phyloP scores from a whole-genome alignment of 2,329 filamentous ascomycete species.

The Dothistroma septosporum region DNA sequence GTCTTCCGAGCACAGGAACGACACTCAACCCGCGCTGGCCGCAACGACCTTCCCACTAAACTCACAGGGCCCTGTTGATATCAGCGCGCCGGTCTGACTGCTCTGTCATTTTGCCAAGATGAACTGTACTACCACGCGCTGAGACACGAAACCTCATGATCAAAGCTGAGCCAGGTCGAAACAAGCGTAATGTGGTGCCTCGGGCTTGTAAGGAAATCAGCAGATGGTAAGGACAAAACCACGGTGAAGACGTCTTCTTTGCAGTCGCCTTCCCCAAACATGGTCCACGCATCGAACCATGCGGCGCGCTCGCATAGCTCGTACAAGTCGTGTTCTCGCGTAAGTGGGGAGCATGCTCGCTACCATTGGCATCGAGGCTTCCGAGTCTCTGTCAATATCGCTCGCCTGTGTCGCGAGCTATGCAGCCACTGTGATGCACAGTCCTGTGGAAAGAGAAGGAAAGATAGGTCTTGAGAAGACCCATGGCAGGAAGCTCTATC shows the following conservation, averaged over 20 bases:
- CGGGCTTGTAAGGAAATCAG: too few species aligned
- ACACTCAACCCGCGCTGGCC: conserved; percentile 24
- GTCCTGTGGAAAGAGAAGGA: background rate
- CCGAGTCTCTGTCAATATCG: background rate
- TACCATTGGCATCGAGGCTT: background rate
- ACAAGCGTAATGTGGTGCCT: too few species aligned
- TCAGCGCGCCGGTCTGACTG: too few species aligned
- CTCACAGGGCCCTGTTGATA: too few species aligned
- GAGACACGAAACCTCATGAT: background rate
- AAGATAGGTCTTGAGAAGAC: background rate
- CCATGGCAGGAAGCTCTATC: too few species aligned
- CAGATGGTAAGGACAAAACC: background rate
- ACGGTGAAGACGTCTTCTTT: background rate
- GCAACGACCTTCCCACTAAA: conserved; percentile 24
- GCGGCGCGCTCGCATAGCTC: background rate
- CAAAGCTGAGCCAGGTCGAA: background rate
- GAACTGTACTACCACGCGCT: background rate
- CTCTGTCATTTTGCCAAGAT: background rate
- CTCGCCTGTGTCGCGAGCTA: background rate
- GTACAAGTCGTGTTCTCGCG: background rate
- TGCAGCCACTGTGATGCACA: background rate
- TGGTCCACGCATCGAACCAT: background rate
- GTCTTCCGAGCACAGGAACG: conserved; percentile 34
- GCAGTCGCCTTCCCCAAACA: background rate
- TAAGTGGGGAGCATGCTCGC: background rate